These are phyloP conservation scores for Cyclanthera cordifolia DNA, from an alignment of 306 rosid species.

Conservation along the genomic window DNA sequence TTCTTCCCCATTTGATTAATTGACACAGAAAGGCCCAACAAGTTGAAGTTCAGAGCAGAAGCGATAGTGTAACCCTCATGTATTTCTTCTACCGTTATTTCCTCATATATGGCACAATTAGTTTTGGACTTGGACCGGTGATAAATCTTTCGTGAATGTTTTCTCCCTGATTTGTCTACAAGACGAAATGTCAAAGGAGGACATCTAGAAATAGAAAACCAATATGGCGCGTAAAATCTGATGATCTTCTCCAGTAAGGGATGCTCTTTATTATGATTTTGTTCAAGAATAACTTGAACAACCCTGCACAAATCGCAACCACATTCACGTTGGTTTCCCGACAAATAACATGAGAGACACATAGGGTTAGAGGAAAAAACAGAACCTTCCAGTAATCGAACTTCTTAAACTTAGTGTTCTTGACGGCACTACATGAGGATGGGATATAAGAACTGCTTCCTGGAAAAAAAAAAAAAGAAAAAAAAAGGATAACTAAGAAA, in stretches of 20 bases:
- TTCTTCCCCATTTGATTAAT: conserved; percentile 47
- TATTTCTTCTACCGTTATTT: conserved; percentile 81
- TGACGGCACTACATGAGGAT: conserved; percentile 58
- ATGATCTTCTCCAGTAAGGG: conserved; percentile 57
- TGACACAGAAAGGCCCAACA: conserved; percentile 68
- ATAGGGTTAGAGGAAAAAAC: conserved; percentile 14
- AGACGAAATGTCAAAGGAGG: conserved; percentile 75
- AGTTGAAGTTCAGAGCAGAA: conserved; percentile 68
- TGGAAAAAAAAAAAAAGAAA: conserved; percentile 22
- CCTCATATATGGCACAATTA: conserved; percentile 48
- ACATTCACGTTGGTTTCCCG: conserved; percentile 18
- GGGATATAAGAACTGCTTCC: conserved; percentile 89
- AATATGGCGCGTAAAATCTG: conserved; percentile 79
- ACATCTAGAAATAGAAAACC: conserved; percentile 71
- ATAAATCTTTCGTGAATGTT: conserved; percentile 31
- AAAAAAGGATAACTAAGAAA: conserved; percentile 8
- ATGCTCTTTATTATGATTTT: conserved; percentile 42
- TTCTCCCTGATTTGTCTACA: conserved; percentile 49
- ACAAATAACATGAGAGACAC: conserved; percentile 9
- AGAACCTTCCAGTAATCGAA: conserved; percentile 88
- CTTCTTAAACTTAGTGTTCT: conserved; percentile 79
- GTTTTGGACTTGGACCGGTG: conserved; percentile 36
- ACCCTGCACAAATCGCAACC: conserved; percentile 52
- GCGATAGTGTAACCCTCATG: conserved; percentile 68
- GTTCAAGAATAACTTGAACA: conserved; percentile 78